Conservation (phyloP, 345 rosid genomes). For the Brassica cretica region DNA sequence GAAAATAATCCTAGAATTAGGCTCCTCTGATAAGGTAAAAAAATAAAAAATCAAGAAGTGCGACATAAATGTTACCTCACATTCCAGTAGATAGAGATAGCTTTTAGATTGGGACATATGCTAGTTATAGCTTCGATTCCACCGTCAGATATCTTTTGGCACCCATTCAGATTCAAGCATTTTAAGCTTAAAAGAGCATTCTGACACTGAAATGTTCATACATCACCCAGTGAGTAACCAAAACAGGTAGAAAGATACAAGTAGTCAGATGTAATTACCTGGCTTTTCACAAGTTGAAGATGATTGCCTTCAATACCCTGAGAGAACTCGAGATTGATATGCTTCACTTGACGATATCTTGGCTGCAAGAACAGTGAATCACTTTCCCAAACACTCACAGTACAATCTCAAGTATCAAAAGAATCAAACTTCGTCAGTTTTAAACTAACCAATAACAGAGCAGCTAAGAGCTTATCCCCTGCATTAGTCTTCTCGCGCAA, state of each 20-base stretch:
- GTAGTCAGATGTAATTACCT: constrained; percentile 42
- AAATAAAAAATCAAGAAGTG: constrained; percentile 1
- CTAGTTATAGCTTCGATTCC: constrained; percentile 72
- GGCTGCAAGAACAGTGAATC: constrained; percentile 47
- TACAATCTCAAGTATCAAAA: background rate
- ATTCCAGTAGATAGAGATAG: constrained; percentile 86
- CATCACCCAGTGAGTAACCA: background rate
- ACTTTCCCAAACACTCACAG: background rate
- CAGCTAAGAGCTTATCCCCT: constrained; percentile 69
- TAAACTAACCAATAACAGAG: constrained; percentile 68
- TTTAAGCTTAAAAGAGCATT: constrained; percentile 63
- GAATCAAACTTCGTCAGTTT: background rate
- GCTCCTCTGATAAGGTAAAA: background rate
- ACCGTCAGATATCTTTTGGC: constrained; percentile 90
- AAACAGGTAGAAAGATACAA: constrained; percentile 47
- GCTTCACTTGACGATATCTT: constrained; percentile 67
- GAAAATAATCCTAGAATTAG: constrained; percentile 13
- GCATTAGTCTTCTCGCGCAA: constrained; percentile 74
- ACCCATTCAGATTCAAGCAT: constrained; percentile 77
- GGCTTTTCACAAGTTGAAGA: constrained; percentile 55
- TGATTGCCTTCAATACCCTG: constrained; percentile 75
- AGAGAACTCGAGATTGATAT: constrained; percentile 79
- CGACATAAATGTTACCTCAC: constrained; percentile 59
- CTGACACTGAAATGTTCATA: constrained; percentile 47
- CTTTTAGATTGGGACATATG: constrained; percentile 63